Evolutionary conservation across 768 basidiomycete genomes (phyloP).

Genomic region (Cystofilobasidium bisporidii): DNA sequence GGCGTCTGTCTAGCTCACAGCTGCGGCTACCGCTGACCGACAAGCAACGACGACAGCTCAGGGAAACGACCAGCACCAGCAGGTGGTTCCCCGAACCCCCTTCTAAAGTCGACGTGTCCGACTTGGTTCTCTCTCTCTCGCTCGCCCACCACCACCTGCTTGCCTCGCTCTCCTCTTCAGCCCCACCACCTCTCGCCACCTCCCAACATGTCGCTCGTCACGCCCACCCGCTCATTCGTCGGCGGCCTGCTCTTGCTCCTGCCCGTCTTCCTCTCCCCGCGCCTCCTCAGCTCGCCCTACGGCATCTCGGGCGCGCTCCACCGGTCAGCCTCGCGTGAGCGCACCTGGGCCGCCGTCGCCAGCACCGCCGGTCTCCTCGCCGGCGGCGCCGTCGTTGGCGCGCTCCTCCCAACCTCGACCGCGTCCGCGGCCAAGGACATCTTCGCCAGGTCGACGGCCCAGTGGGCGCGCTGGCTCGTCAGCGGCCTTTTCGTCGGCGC

Average conservation of each 20-base stretch:
- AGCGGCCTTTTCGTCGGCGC: slow-evolving; percentile 5
- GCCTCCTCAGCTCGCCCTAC: background rate
- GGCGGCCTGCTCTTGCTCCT: slow-evolving; percentile 7
- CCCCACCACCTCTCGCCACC: background rate
- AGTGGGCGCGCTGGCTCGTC: background rate
- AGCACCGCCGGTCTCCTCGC: background rate
- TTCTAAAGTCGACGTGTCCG: no score
- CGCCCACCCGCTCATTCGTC: background rate
- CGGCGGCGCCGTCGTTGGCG: background rate
- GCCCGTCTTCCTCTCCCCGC: slow-evolving; percentile 2
- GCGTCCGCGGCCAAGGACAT: background rate
- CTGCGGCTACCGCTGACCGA: no score
- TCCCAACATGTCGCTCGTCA: background rate
- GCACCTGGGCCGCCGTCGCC: background rate
- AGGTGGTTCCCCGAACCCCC: no score
- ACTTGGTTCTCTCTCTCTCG: no score
- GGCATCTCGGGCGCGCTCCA: slow-evolving; percentile 7
- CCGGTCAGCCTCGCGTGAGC: background rate
- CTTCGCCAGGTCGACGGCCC: background rate
- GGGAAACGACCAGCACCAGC: no score
- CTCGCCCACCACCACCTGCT: no score
- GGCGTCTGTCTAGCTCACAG: no score
- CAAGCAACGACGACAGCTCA: no score
- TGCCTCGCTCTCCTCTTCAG: no score
- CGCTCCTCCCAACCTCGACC: background rate